Conservation (phyloP, 2,329 filamentous ascomycete genomes). For the Meredithiella fracta region DNA sequence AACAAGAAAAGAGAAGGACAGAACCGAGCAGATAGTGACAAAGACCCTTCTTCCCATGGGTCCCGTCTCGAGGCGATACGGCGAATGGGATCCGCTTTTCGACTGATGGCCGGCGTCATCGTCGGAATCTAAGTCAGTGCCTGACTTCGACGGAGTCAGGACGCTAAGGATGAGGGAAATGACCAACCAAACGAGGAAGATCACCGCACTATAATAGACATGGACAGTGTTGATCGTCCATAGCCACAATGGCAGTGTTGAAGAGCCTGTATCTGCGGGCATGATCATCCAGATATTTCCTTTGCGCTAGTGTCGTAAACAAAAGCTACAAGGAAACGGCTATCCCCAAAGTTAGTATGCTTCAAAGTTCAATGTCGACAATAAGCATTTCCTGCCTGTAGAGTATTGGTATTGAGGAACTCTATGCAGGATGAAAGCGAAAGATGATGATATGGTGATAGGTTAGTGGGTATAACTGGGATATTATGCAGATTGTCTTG, state of each 20-base stretch:
- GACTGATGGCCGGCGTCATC: not conserved
- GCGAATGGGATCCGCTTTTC: not conserved
- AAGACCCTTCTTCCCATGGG: conserved; percentile 10
- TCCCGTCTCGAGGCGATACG: conserved; percentile 10
- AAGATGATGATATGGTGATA: not conserved
- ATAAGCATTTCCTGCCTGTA: not conserved
- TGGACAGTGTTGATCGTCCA: not conserved
- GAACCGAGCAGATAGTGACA: conserved; percentile 5
- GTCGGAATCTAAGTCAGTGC: not conserved
- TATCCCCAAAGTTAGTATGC: not conserved
- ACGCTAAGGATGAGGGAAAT: not conserved
- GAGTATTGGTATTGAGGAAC: not conserved
- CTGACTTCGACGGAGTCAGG: not conserved
- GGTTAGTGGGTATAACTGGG: not conserved
- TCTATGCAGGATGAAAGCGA: not conserved
- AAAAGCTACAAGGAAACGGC: not conserved
- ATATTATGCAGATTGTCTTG: not conserved
- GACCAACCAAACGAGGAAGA: not conserved
- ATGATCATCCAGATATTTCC: not conserved
- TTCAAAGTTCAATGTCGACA: not conserved
- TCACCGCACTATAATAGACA: not conserved
- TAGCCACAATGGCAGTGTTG: not conserved
- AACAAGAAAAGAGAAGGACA: conserved; percentile 4
- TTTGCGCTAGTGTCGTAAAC: not conserved
- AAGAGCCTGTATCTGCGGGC: not conserved